Evolutionary conservation across 2,329 filamentous ascomycete genomes (phyloP), one percentile per base, ranked within the genome.

Genomic region (Xylariomycetidae sp.): DNA sequence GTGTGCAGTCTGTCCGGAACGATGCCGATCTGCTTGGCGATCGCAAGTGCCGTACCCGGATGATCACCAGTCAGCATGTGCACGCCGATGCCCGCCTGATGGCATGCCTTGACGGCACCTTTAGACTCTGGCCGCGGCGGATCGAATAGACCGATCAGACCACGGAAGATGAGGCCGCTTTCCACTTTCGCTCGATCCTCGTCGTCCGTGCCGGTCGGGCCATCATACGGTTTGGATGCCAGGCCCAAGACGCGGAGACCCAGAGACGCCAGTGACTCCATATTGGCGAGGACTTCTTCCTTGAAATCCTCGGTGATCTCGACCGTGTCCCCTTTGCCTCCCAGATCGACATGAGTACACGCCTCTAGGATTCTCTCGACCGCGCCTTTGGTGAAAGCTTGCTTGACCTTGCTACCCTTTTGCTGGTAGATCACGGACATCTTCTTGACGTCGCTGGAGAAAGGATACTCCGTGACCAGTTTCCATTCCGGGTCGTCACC

Each of bases 51-150:
- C 4, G 77, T 83, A 27, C 74, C 74, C 1, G 74, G 73, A 48
- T 82, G 77, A 44, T 82, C 79, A 42, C 77, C 79, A 20, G 79
- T 83, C 12, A 83, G 69, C 79, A 83, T 82, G 54, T 82, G 77
- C 3, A 82, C 79, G 17, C 70, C 65, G 34, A 83, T 80, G 30
- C 79, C 79, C 17, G 79, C 78, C 33, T 69, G 60, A 44, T 79
- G 76, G 47, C 77, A 82, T 37, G 68, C 61, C 17, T 64, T 58
- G 22, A 82, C 77, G 4, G 77, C 73, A 1, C 64, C 69, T 2
- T 72, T 74, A 3, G 82, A 81, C 52, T 85, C 82, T 0, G 74
- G 66, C 2, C 82, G 80, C 38, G 82, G 82, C 5, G 82, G 82
- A 45, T 86, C 82, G 43, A 84, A 85, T 5, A 86, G 69, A 27